phyloP scores from a whole-genome alignment of 2,329 filamentous ascomycete species.

The Hypocrella siamensis region DNA sequence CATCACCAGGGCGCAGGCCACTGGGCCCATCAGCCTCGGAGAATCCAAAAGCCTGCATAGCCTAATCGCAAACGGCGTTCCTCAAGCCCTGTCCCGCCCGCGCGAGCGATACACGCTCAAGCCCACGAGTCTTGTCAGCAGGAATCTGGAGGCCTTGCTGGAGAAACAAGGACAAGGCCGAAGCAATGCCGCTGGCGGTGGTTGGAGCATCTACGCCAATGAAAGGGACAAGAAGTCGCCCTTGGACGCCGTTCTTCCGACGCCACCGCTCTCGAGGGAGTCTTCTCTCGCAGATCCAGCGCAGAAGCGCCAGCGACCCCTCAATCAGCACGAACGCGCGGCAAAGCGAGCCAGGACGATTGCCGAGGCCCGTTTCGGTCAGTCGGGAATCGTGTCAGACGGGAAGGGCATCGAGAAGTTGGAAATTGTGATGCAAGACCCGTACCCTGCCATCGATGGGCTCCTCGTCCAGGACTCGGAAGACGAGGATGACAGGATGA shows the following conservation, averaged over 20 bases:
- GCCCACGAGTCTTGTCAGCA: slow-evolving; percentile 51
- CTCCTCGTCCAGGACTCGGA: slow-evolving; percentile 9
- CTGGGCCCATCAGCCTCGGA: slow-evolving; percentile 22
- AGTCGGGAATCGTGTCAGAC: slow-evolving; percentile 36
- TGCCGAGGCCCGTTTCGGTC: slow-evolving; percentile 57
- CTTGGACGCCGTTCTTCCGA: slow-evolving; percentile 33
- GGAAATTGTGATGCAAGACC: slow-evolving; percentile 43
- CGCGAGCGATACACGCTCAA: slow-evolving; percentile 56
- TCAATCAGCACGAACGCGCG: slow-evolving; percentile 15
- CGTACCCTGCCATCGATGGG: slow-evolving; percentile 24
- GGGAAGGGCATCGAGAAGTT: slow-evolving; percentile 46
- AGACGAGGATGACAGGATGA: slow-evolving; percentile 9
- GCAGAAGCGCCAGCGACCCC: slow-evolving; percentile 12
- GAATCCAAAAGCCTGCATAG: slow-evolving; percentile 51
- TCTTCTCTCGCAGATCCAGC: slow-evolving; percentile 12
- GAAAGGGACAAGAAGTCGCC: slow-evolving; percentile 39
- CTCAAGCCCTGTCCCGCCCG: slow-evolving; percentile 65
- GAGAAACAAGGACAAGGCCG: slow-evolving; percentile 53
- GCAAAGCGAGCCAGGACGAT: slow-evolving; percentile 44
- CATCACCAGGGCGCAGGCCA: slow-evolving; percentile 35
- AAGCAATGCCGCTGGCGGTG: slow-evolving; percentile 57
- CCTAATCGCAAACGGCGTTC: slow-evolving; percentile 63
- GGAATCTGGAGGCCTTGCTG: slow-evolving; percentile 55
- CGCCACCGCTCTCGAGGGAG: slow-evolving; percentile 24
- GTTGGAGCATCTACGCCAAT: slow-evolving; percentile 66